phyloP scores from a whole-genome alignment of 352 stramenopile species.

The Phytophthora lateralis region DNA sequence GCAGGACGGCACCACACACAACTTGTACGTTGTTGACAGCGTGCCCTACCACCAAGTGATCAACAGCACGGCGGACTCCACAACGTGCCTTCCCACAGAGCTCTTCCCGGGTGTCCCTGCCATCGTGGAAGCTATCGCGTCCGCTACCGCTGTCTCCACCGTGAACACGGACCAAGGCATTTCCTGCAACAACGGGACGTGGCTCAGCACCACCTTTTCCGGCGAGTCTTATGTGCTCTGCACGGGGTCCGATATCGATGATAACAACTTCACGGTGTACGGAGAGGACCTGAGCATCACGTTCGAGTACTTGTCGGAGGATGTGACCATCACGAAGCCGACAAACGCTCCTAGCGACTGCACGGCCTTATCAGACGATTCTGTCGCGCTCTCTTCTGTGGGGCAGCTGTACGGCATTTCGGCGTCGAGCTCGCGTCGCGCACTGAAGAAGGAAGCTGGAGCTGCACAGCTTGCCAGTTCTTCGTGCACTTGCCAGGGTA shows the following conservation, averaged over 20 bases:
- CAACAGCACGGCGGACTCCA: slow-evolving; percentile 23
- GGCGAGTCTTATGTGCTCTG: slow-evolving; percentile 58
- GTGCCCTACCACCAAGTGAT: slow-evolving; percentile 38
- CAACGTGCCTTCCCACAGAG: slow-evolving; percentile 31
- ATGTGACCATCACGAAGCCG: slow-evolving; percentile 35
- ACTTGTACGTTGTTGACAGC: slow-evolving; percentile 48
- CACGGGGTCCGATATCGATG: slow-evolving; percentile 20
- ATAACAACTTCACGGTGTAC: slow-evolving; percentile 43
- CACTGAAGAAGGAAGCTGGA: slow-evolving; percentile 25
- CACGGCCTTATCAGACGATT: slow-evolving; percentile 22
- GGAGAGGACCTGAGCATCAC: slow-evolving; percentile 49
- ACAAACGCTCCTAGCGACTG: slow-evolving; percentile 33
- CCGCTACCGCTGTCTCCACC: slow-evolving; percentile 35
- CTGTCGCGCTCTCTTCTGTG: slow-evolving; percentile 34
- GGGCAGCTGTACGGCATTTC: slow-evolving; percentile 35
- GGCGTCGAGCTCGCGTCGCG: slow-evolving; percentile 17
- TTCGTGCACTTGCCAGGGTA: slow-evolving; percentile 41
- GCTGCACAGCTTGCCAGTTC: slow-evolving; percentile 37
- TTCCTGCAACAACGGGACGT: slow-evolving; percentile 41
- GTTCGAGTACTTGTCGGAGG: slow-evolving; percentile 34
- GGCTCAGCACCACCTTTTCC: slow-evolving; percentile 48
- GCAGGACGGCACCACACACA: slow-evolving; percentile 42
- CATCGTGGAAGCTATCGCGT: slow-evolving; percentile 41
- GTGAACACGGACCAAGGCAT: slow-evolving; percentile 49
- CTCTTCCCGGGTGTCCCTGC: slow-evolving; percentile 36